Conservation (phyloP, 176 grass and related monocot species). For the Avena eriantha region DNA sequence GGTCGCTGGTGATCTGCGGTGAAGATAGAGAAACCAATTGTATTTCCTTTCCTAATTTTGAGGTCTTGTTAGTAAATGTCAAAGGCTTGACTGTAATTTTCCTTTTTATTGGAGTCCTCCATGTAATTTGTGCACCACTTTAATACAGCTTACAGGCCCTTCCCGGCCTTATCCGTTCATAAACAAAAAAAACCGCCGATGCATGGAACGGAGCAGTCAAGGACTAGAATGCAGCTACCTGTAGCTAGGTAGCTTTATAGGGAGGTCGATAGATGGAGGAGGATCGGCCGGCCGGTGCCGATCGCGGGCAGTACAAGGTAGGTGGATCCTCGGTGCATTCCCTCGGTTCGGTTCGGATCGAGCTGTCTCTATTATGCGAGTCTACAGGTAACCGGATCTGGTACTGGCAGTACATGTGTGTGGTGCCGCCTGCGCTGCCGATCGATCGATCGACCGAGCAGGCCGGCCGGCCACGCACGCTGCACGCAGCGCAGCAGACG, state of each 20-base stretch:
- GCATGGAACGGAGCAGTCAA: too few species aligned
- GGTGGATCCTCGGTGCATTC: not conserved
- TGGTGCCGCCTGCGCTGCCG: not conserved
- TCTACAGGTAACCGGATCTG: constrained; percentile 15
- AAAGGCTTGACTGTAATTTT: too few species aligned
- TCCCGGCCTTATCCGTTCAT: too few species aligned
- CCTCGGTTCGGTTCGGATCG: not conserved
- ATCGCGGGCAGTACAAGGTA: constrained; percentile 10
- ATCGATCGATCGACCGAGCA: not conserved
- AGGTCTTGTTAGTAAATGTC: too few species aligned
- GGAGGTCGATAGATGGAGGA: not conserved
- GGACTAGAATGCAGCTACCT: not conserved
- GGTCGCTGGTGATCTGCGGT: too few species aligned
- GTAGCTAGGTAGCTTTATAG: not conserved
- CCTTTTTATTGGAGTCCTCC: too few species aligned
- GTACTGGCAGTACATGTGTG: not conserved
- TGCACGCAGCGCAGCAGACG: not conserved
- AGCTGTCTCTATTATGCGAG: constrained; percentile 25
- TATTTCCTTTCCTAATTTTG: too few species aligned
- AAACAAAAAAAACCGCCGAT: too few species aligned
- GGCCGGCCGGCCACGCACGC: not conserved
- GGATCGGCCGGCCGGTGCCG: not conserved
- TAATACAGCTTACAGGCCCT: too few species aligned
- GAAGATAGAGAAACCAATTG: too few species aligned
- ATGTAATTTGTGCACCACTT: too few species aligned